Percentiles rank a stretch among this genome's conserved stretches.
Evolutionary conservation across 1,139 yeast species (phyloP).

Genomic region (Taphrina deformans): DNA sequence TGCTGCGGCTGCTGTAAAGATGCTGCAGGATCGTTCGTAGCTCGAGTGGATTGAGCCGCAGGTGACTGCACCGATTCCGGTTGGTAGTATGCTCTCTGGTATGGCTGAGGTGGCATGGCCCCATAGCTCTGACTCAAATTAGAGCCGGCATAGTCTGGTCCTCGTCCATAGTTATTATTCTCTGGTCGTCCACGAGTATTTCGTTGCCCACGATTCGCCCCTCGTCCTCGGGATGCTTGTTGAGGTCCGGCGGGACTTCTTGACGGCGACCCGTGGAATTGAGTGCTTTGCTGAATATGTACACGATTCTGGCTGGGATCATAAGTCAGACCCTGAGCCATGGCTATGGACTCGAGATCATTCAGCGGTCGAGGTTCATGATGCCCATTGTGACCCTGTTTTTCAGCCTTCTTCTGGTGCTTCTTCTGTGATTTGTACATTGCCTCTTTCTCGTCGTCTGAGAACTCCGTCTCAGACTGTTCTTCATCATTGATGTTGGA

Average conservation of each 20-base stretch:
- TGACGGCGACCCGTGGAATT: not conserved
- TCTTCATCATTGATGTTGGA: constrained; percentile 95
- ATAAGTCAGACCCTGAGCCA: constrained; percentile 21
- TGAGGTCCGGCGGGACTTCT: not conserved
- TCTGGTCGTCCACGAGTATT: constrained; percentile 11
- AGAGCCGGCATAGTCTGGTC: not conserved
- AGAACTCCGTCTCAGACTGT: constrained; percentile 88
- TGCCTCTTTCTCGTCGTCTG: constrained; percentile 61
- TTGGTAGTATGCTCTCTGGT: constrained; percentile 11
- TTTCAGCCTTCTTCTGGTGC: constrained; percentile 30
- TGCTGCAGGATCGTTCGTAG: not conserved
- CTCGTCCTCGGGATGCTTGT: not conserved
- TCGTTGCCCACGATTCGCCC: not conserved
- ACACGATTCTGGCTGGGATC: not conserved
- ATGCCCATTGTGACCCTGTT: not conserved
- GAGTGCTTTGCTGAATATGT: not conserved
- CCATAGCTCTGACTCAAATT: not conserved
- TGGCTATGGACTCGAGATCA: constrained; percentile 23
- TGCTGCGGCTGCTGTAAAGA: not conserved
- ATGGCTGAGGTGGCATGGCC: not conserved
- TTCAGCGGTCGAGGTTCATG: constrained; percentile 22
- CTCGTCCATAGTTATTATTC: constrained; percentile 12
- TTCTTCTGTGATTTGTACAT: constrained; percentile 36
- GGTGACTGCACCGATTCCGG: not conserved
- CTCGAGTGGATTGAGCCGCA: not conserved